Evolutionary conservation across 192 early-diverging fungal genomes (phyloP).

Genomic region (Coemansia pectinata): DNA sequence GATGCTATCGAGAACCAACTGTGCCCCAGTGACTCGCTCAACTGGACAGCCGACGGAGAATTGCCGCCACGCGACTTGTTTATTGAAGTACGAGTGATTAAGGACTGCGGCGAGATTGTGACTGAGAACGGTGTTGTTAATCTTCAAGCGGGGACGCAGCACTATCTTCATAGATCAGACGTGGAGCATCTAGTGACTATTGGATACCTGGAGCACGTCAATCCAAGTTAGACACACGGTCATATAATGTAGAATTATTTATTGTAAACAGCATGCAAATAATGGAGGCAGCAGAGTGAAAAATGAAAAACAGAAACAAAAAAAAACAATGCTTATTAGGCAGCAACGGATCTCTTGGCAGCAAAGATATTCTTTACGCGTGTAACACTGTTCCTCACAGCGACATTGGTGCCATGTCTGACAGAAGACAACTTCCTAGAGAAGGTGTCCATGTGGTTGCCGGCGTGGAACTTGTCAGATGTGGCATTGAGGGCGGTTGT

Average conservation of each 20-base stretch:
- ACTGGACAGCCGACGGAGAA: constrained; percentile 72
- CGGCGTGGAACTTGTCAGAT: constrained; percentile 2
- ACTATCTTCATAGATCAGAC: constrained; percentile 83
- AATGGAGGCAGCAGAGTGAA: neutral
- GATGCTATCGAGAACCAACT: constrained; percentile 50
- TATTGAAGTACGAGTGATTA: constrained; percentile 86
- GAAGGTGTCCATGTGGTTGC: constrained; percentile 15
- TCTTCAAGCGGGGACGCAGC: constrained; percentile 78
- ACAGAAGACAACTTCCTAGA: constrained; percentile 25
- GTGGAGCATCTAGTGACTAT: constrained; percentile 85
- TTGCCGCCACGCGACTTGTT: constrained; percentile 89
- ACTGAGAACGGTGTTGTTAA: constrained; percentile 82
- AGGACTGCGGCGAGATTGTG: constrained; percentile 87
- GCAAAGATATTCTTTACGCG: constrained; percentile 49
- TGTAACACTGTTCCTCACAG: constrained; percentile 45
- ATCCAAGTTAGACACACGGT: constrained; percentile 14
- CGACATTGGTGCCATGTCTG: constrained; percentile 39
- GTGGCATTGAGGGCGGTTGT: neutral
- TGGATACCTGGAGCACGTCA: constrained; percentile 82
- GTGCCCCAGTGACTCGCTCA: constrained; percentile 59
- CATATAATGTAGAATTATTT: constrained; percentile 7
- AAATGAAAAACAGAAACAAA: neutral
- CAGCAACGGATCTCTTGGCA: constrained; percentile 26
- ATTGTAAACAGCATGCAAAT: neutral
- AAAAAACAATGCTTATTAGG: constrained; percentile 5